A percentile compares a stretch with the other conserved stretches of the same genome.
These are phyloP conservation scores for Heliosperma pusillum DNA, from an alignment of 148 eudicot species.

Conservation along the genomic window DNA sequence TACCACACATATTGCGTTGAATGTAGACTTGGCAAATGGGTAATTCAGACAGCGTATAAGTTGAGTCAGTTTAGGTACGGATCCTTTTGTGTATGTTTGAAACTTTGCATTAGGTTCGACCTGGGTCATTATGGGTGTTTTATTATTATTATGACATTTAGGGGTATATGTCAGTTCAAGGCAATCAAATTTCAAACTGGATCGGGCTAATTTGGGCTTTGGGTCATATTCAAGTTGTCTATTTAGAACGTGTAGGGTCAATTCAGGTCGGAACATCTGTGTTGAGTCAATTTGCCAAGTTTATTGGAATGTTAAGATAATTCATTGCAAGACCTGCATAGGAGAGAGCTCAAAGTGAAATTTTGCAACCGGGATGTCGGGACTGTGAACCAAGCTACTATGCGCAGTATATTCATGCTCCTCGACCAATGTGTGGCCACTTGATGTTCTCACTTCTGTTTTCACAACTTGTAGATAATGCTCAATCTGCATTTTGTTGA, in stretches of 20 bases:
- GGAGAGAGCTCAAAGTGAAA: conserved; percentile 86
- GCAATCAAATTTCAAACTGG: neutral
- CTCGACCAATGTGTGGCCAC: conserved; percentile 48
- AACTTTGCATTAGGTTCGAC: neutral
- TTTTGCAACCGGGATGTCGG: conserved; percentile 63
- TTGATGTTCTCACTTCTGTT: conserved; percentile 64
- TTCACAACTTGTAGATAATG: conserved; percentile 96
- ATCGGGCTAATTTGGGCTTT: neutral
- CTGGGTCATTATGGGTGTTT: neutral
- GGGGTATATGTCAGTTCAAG: neutral
- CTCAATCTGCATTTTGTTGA: conserved; percentile 63
- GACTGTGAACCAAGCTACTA: conserved; percentile 76
- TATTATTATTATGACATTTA: neutral
- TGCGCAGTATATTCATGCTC: conserved; percentile 96
- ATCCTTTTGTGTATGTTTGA: neutral
- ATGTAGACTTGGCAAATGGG: neutral
- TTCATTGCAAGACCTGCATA: conserved; percentile 66
- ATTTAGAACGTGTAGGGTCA: neutral
- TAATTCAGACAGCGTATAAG: neutral
- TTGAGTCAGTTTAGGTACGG: neutral
- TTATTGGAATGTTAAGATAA: neutral
- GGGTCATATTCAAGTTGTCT: neutral
- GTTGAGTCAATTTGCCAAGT: neutral
- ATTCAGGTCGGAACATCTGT: neutral
- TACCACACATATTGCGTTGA: neutral